phyloP scores from a whole-genome alignment of 148 eudicot genomes.

The Persicaria tinctoria region DNA sequence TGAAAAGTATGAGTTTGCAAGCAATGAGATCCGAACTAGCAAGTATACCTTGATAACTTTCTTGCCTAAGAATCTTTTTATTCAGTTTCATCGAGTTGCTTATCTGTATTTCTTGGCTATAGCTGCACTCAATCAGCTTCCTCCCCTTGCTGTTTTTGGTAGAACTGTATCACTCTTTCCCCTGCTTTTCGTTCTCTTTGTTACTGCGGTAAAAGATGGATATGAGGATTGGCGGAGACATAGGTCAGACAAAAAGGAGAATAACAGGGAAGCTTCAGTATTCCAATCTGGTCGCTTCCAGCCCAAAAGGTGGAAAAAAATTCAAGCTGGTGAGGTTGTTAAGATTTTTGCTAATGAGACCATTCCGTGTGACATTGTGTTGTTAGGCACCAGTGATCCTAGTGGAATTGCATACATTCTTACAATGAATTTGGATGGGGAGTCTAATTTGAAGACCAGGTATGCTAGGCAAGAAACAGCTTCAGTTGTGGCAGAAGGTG shows the following conservation, averaged over 20 bases:
- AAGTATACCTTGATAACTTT: slow-evolving; percentile 76
- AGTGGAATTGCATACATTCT: slow-evolving; percentile 92
- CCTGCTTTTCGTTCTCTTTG: slow-evolving; percentile 81
- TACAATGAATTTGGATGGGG: slow-evolving; percentile 97
- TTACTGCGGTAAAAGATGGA: slow-evolving; percentile 93
- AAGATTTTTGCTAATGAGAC: slow-evolving; percentile 71
- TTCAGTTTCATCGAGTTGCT: slow-evolving; percentile 94
- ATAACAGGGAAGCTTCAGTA: slow-evolving; percentile 70
- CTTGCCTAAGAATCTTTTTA: slow-evolving; percentile 89
- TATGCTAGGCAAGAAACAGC: slow-evolving; percentile 91
- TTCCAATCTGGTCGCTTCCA: slow-evolving; percentile 50
- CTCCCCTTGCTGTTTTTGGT: slow-evolving; percentile 97
- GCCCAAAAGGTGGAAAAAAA: slow-evolving; percentile 63
- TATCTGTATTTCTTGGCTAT: slow-evolving; percentile 85
- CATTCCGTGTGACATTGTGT: slow-evolving; percentile 84
- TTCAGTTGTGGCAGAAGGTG: slow-evolving; percentile 50
- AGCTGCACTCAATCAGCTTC: slow-evolving; percentile 95
- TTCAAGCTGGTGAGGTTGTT: slow-evolving; percentile 79
- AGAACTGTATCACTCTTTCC: slow-evolving; percentile 96
- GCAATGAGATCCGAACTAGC: slow-evolving; percentile 88
- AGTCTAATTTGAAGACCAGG: slow-evolving; percentile 93
- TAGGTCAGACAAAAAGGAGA: slow-evolving; percentile 85
- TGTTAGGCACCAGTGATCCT: slow-evolving; percentile 78
- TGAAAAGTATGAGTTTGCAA: slow-evolving; percentile 59
- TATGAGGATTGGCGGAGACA: slow-evolving; percentile 99